phyloP scores from a whole-genome alignment of 192 early-diverging fungal genomes.

The Backusella liffmaniae region DNA sequence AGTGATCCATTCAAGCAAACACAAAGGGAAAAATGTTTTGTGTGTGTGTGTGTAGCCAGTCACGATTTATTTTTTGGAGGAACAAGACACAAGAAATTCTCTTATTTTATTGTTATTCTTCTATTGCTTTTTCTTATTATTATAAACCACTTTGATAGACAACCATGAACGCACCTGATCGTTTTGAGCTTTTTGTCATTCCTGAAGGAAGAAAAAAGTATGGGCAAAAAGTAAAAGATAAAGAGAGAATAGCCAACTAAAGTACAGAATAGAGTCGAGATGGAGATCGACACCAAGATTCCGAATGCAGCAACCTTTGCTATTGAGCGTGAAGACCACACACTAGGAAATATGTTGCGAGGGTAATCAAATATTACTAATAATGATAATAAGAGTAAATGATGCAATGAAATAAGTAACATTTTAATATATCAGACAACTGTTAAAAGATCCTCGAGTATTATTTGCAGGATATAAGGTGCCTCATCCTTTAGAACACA shows the following conservation, averaged over 20 bases:
- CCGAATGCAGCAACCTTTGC: constrained; percentile 92
- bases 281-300: constrained; percentile 86
- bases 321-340: constrained; percentile 96
- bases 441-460: constrained; percentile 90
- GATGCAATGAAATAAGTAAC: neutral
- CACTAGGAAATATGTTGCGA: constrained; percentile 91
- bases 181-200: constrained; percentile 78
- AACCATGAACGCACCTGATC: constrained; percentile 81
- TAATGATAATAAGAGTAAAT: neutral
- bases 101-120: neutral
- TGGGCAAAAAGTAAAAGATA: neutral
- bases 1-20: neutral
- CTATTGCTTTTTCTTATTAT: neutral
- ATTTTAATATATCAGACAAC: constrained; percentile 52
- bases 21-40: neutral
- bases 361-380: constrained; percentile 53
- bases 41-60: neutral
- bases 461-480: constrained; percentile 95
- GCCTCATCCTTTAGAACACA: constrained; percentile 95
- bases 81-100: neutral
- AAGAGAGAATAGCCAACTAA: neutral
- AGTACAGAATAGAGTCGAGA: constrained; percentile 59
- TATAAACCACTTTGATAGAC: neutral
- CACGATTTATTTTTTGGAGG: neutral
- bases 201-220: constrained; percentile 77